Base-by-base conservation (phyloP, 768 basidiomycete genomes). In the Collybia nuda region DNA sequence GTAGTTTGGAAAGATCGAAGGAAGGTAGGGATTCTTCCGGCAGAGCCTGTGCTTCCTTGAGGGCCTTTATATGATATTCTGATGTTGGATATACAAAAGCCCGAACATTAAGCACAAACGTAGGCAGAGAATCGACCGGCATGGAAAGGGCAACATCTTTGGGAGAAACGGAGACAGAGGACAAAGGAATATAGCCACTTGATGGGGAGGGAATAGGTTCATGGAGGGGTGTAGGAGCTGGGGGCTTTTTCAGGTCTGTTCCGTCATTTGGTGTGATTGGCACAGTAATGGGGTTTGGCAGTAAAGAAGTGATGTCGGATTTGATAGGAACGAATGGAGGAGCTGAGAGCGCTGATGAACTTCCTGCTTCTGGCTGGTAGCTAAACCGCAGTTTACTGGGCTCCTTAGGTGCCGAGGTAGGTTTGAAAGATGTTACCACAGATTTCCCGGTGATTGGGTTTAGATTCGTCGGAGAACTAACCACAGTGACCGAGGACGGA, bases 331-430 rank as follows among this genome's bases (percentile, higher is more conserved):
- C 39, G 15, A 45, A 26, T 5, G 57, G 40, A 0, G 47, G 42
- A 22, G 26, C 19, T 21, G 67, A 58, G 15, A 67, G 37, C 22
- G 65, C 49, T 24, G 68, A 57, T 11, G 70, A 62, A 22, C 59
- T 55, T 22, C 56, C 48, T n/a, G 44, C 18, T 47, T 85, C 86
- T 2, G 80, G 77, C 41, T 82, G 80, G 64, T 86, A 81, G 56
- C 87, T 88, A 57, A 77, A 86, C 22, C 89, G 80, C 50, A 91
- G 73, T 61, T 90, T 90, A 51, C 89, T 90, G 2, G 89, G 88
- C 48, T 88, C 86, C 61, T 84, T 88, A 1, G 89, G 89, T 7
- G 77, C 77, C 24, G 69, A 67, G 22, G 73, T 80, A 2, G 78
- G 67, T 62, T 84, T 86, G 37, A 67, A 61, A n/a, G 63, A 65